phyloP scores from a whole-genome alignment of 2,329 filamentous ascomycete genomes.

The Penicillium sp. region DNA sequence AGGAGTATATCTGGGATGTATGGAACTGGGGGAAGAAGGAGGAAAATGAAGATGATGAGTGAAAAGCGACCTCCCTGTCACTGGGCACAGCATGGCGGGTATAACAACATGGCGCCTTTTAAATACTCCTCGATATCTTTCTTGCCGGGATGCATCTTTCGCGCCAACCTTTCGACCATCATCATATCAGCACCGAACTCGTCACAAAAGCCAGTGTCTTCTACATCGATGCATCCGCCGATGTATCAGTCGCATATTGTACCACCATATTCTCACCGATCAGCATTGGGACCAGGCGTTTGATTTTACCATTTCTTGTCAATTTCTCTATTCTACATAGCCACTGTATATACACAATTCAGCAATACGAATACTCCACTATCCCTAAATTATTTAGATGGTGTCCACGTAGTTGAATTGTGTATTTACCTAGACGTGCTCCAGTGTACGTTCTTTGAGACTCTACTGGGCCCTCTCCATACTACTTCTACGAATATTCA shows the following conservation, averaged over 20 bases:
- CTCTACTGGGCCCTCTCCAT: neutral
- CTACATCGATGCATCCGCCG: neutral
- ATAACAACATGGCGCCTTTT: too few species aligned
- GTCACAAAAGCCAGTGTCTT: neutral
- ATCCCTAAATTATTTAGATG: too few species aligned
- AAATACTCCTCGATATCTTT: too few species aligned
- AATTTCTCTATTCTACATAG: neutral
- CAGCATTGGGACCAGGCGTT: conserved; percentile 26
- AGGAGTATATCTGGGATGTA: conserved; percentile 52
- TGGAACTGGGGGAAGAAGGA: conserved; percentile 45
- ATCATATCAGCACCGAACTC: neutral
- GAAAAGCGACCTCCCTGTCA: too few species aligned
- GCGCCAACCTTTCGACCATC: neutral
- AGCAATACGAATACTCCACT: too few species aligned
- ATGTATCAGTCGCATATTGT: conserved; percentile 11
- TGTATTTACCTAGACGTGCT: too few species aligned
- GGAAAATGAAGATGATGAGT: conserved; percentile 26
- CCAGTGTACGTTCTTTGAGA: too few species aligned
- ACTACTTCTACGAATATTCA: neutral
- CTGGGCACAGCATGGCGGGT: too few species aligned
- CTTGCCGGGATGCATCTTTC: neutral
- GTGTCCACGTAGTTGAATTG: too few species aligned
- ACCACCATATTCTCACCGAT: conserved; percentile 15
- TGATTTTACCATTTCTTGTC: conserved; percentile 5
- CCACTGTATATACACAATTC: too few species aligned